A percentile compares a stretch with the other conserved stretches of the same genome.
Conservation (phyloP, 2,329 filamentous ascomycete genomes). For the Aspergillus vadensis region DNA sequence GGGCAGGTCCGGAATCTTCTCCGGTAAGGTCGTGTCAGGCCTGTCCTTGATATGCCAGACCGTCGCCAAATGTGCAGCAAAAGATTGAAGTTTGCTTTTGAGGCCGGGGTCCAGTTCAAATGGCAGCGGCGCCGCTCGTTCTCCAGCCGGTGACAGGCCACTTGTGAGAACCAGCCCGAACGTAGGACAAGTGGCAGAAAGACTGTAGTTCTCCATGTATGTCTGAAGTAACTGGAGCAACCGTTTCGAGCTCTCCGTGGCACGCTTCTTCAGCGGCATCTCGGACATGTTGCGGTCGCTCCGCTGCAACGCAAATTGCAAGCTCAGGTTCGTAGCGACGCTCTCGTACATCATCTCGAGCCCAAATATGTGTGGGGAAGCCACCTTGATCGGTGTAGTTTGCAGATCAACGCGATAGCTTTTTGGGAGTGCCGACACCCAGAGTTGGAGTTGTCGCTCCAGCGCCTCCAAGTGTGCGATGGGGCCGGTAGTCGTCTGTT, state of each 20-base stretch:
- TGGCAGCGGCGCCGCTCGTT: conserved; percentile 6
- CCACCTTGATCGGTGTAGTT: conserved; percentile 24
- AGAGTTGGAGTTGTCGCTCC: conserved; percentile 36
- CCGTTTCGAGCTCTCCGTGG: conserved; percentile 38
- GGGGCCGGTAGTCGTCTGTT: conserved; percentile 23
- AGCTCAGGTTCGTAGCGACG: conserved; percentile 27
- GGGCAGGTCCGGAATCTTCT: not conserved
- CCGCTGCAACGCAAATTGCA: conserved; percentile 30
- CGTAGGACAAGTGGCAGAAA: conserved; percentile 43
- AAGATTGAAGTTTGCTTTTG: conserved; percentile 30
- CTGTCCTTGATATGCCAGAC: conserved; percentile 29
- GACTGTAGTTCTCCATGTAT: conserved; percentile 45
- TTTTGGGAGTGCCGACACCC: conserved; percentile 33
- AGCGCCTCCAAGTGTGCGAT: conserved; percentile 32
- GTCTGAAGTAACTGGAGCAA: conserved; percentile 39
- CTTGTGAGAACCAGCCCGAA: conserved; percentile 44
- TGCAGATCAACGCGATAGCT: conserved; percentile 35
- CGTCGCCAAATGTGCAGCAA: conserved; percentile 32
- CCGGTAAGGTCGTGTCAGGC: not conserved
- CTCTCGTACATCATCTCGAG: conserved; percentile 40
- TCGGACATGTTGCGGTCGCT: conserved; percentile 23
- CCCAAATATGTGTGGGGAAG: conserved; percentile 37
- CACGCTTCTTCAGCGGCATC: conserved; percentile 29
- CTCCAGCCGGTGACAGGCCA: conserved; percentile 28
- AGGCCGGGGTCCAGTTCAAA: conserved; percentile 31